Conservation (phyloP, 2,329 filamentous ascomycete genomes). For the Aspergillus proliferans region DNA sequence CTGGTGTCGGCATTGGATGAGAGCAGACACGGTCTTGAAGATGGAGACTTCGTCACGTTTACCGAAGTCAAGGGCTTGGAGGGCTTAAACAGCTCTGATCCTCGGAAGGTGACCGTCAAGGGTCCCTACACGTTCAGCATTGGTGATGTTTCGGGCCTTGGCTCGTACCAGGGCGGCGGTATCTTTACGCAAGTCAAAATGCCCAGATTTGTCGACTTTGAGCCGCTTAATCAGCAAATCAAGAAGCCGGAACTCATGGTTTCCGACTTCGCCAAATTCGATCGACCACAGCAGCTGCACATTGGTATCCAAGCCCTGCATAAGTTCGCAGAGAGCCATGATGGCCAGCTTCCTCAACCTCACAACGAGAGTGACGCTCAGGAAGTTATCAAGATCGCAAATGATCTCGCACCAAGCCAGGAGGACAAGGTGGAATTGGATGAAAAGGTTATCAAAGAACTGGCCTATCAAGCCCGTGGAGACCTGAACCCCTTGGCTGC, state of each 20-base stretch:
- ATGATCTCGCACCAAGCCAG: constrained; percentile 59
- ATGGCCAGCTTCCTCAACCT: constrained; percentile 67
- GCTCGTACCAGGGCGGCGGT: constrained; percentile 80
- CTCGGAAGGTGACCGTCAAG: constrained; percentile 87
- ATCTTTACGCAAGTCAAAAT: constrained; percentile 97
- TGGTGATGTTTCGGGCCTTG: constrained; percentile 80
- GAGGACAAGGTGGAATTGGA: constrained; percentile 77
- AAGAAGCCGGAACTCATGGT: constrained; percentile 84
- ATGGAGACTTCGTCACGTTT: constrained; percentile 95
- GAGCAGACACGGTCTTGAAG: constrained; percentile 87
- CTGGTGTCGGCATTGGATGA: constrained; percentile 91
- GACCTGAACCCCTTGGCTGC: constrained; percentile 89
- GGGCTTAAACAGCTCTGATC: constrained; percentile 71
- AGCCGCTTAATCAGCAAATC: constrained; percentile 68
- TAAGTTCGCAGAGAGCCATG: constrained; percentile 68
- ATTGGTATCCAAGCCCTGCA: constrained; percentile 89
- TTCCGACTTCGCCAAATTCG: constrained; percentile 96
- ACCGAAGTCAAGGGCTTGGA: constrained; percentile 92
- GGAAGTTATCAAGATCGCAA: constrained; percentile 68
- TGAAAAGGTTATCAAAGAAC: constrained; percentile 84
- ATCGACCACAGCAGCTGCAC: constrained; percentile 86
- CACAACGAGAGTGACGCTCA: constrained; percentile 79
- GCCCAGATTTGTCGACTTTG: constrained; percentile 89
- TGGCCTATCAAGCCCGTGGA: constrained; percentile 89
- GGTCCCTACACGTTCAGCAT: constrained; percentile 97